These are phyloP conservation scores for Thraustochytrium sp. DNA, from an alignment of 352 stramenopile species.

Conservation along the genomic window DNA sequence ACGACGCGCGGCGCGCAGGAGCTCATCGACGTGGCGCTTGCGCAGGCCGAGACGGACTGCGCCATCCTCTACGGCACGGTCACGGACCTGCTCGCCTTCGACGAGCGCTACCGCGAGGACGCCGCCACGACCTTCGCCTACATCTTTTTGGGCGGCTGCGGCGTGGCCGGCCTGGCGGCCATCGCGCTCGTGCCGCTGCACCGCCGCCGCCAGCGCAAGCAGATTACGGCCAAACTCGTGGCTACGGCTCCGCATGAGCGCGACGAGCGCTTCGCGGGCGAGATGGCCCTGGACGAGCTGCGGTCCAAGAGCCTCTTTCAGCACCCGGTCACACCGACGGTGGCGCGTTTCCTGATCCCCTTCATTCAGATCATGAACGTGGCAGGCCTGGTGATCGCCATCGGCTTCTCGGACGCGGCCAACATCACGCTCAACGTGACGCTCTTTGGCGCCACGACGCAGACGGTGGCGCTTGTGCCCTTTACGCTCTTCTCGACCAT, in stretches of 20 bases:
- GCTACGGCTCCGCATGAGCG: background rate
- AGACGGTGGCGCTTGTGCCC: background rate
- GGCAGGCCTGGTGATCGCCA: background rate
- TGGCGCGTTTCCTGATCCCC: background rate
- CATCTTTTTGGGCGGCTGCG: too few relatives aligned
- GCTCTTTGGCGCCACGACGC: background rate
- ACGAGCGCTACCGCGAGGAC: background rate
- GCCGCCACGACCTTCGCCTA: too few relatives aligned
- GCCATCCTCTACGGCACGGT: background rate
- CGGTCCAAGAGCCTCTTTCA: conserved; percentile 1
- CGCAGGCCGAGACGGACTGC: background rate
- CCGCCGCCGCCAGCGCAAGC: too few relatives aligned
- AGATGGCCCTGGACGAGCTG: background rate
- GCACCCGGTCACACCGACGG: background rate
- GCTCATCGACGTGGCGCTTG: background rate
- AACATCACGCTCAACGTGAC: too few relatives aligned
- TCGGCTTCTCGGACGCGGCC: background rate
- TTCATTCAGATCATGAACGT: too few relatives aligned
- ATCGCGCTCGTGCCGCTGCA: too few relatives aligned
- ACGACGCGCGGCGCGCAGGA: background rate
- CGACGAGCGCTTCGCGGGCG: background rate
- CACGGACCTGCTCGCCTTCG: background rate
- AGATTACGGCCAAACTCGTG: background rate
- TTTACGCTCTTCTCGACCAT: background rate
- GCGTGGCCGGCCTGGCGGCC: too few relatives aligned